Evolutionary conservation across 2,329 filamentous ascomycete genomes (phyloP).

Genomic region (Grosmannia serpens): DNA sequence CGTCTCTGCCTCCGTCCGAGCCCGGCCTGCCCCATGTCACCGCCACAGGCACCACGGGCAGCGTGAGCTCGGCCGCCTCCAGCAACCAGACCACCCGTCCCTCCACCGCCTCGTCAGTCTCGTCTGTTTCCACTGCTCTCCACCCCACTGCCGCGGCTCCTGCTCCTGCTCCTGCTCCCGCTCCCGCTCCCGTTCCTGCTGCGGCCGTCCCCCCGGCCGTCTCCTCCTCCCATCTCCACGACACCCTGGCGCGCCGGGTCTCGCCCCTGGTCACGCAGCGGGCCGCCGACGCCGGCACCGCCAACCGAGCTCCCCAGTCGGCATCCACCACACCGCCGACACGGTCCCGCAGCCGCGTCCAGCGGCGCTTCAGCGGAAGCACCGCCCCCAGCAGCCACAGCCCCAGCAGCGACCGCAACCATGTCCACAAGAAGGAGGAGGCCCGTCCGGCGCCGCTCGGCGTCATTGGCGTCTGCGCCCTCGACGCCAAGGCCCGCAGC

Average conservation of each 20-base stretch:
- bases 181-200: constrained; percentile 14
- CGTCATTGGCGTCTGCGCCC: constrained; percentile 83
- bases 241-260: neutral
- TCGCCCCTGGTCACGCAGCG: neutral
- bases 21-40: constrained; percentile 39
- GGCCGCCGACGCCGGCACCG: constrained; percentile 10
- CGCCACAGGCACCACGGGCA: constrained; percentile 30
- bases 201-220: constrained; percentile 9
- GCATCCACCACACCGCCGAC: constrained; percentile 14
- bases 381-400: constrained; percentile 74
- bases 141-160: neutral
- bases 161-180: constrained; percentile 12
- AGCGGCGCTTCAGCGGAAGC: constrained; percentile 70
- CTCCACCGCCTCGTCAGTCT: constrained; percentile 1
- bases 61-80: constrained; percentile 17
- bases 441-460: constrained; percentile 52
- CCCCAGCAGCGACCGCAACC: constrained; percentile 56
- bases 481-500: constrained; percentile 91
- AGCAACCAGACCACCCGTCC: constrained; percentile 17
- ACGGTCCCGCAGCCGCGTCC: constrained; percentile 50
- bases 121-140: neutral
- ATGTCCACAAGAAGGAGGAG: constrained; percentile 38
- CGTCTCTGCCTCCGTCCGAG: constrained; percentile 29
- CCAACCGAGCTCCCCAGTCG: neutral
- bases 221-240: neutral